These are phyloP conservation scores for Vitis amurensis DNA, from an alignment of 164 flowering plant species.

Conservation along the genomic window DNA sequence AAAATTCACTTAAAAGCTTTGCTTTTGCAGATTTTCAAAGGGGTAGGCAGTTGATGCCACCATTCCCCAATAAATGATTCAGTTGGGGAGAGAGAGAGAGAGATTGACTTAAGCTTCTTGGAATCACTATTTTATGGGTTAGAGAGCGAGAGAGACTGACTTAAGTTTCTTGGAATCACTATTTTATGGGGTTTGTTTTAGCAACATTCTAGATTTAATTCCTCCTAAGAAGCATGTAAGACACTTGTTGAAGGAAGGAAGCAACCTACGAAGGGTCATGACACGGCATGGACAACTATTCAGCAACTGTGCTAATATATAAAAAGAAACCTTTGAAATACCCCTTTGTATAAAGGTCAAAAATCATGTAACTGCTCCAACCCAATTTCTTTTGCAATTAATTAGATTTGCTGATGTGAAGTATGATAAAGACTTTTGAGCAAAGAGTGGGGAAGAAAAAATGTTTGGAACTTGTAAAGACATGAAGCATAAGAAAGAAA, in stretches of 20 bases:
- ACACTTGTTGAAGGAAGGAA: not conserved
- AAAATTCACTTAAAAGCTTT: not conserved
- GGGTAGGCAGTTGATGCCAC: not conserved
- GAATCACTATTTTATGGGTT: too few species aligned
- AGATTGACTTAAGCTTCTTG: too few species aligned
- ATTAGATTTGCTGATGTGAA: too few species aligned
- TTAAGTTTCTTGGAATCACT: too few species aligned
- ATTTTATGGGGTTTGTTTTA: not conserved
- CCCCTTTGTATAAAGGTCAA: not conserved
- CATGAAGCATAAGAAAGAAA: too few species aligned
- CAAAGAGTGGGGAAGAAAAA: too few species aligned
- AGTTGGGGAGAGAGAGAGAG: not conserved
- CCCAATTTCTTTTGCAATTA: too few species aligned
- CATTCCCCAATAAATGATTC: not conserved
- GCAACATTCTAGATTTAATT: constrained; percentile 1
- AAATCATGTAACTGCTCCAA: not conserved
- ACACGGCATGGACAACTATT: too few species aligned
- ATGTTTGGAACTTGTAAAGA: too few species aligned
- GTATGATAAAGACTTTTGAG: too few species aligned
- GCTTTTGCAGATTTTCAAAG: not conserved
- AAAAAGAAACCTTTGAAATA: not conserved
- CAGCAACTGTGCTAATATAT: not conserved
- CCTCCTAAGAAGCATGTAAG: constrained; percentile 4
- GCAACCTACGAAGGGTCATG: not conserved
- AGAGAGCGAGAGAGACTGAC: too few species aligned